Evolutionary conservation across 2,329 filamentous ascomycete genomes (phyloP).

Genomic region (Cryphonectria japonica): DNA sequence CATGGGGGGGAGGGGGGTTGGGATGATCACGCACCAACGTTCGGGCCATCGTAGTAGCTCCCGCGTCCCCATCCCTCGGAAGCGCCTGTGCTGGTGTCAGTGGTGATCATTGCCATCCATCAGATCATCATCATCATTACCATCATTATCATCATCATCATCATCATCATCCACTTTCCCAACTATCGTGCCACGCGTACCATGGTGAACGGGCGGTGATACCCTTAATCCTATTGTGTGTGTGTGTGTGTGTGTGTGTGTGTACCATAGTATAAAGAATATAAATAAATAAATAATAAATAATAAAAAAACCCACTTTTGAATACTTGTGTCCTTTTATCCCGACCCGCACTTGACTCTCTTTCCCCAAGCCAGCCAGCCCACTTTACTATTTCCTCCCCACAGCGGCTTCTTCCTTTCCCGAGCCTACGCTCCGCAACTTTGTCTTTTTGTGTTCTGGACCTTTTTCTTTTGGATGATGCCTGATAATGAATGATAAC

Average conservation of each 20-base stretch:
- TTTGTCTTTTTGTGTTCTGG: no score
- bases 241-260: background rate
- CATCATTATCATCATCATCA: background rate
- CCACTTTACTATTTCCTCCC: background rate
- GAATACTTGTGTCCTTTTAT: no score
- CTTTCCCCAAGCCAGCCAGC: no score
- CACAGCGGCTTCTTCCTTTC: background rate
- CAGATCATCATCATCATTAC: background rate
- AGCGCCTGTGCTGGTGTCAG: background rate
- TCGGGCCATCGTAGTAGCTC: background rate
- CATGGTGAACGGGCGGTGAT: background rate
- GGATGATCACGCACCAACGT: background rate
- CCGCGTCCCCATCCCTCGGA: background rate
- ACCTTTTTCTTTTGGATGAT: no score
- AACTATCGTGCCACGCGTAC: background rate
- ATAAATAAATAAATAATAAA: no score
- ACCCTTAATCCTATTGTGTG: background rate
- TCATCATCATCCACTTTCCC: background rate
- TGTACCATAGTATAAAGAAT: background rate
- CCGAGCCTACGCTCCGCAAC: background rate
- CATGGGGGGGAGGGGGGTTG: background rate
- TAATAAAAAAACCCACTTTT: background rate
- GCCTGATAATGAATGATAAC: no score
- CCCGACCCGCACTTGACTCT: no score
- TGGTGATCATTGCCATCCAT: background rate